A percentile compares a stretch with the other conserved stretches of the same genome.
These are phyloP conservation scores for Suaeda aralocaspica DNA, from an alignment of 148 eudicot species.

Conservation along the genomic window DNA sequence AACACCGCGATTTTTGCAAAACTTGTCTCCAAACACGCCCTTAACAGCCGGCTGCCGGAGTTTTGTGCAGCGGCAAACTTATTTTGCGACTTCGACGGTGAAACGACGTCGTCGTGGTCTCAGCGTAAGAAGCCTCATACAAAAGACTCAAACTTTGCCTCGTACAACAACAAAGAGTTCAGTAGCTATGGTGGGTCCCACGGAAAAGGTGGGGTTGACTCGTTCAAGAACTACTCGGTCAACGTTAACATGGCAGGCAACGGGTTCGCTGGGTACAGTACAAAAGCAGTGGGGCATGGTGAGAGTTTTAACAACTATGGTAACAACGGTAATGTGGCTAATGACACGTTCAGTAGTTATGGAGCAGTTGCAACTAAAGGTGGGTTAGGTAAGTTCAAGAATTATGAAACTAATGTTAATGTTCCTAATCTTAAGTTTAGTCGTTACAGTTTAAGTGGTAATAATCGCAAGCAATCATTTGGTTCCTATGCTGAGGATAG, in stretches of 20 bases:
- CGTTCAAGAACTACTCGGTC: conserved; percentile 72
- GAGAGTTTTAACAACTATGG: conserved; percentile 65
- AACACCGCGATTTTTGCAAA: conserved; percentile 44
- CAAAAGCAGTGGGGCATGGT: conserved; percentile 45
- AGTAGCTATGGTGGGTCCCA: conserved; percentile 46
- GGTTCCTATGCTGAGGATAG: conserved; percentile 54
- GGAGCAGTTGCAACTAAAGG: conserved; percentile 44
- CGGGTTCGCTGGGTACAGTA: conserved; percentile 62
- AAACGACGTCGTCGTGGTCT: neutral
- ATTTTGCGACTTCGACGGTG: conserved; percentile 43
- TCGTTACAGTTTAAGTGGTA: conserved; percentile 44
- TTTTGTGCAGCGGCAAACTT: conserved; percentile 77
- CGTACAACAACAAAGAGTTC: conserved; percentile 55
- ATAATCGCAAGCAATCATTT: conserved; percentile 53
- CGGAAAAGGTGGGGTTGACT: conserved; percentile 48
- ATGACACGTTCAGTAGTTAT: conserved; percentile 60
- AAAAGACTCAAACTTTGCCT: conserved; percentile 41
- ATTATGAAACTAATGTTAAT: conserved; percentile 59
- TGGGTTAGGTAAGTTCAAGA: conserved; percentile 69
- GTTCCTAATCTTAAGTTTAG: conserved; percentile 58
- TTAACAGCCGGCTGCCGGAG: conserved; percentile 42
- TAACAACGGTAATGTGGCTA: conserved; percentile 56
- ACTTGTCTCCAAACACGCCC: conserved; percentile 48
- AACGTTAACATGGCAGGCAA: conserved; percentile 57
- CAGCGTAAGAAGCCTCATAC: neutral